Conservation (phyloP, 2,329 filamentous ascomycete genomes). For the Ophiostoma novo-ulmi region DNA sequence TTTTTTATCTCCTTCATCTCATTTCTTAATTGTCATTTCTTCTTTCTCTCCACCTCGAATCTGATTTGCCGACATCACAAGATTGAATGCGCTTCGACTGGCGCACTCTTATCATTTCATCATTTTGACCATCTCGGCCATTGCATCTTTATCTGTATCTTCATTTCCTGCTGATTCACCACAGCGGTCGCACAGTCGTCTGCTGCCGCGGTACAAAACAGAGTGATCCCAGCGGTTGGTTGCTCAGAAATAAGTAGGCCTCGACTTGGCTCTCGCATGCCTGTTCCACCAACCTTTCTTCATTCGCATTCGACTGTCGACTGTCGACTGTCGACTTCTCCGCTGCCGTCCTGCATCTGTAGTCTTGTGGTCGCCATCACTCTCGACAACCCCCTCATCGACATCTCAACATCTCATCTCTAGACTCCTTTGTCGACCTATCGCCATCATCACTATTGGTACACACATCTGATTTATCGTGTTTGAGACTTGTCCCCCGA, state of each 20-base stretch:
- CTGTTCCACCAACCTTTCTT: background rate
- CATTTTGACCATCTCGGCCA: background rate
- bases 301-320: background rate
- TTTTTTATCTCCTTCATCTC: background rate
- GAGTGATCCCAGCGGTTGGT: background rate
- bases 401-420: background rate
- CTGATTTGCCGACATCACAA: background rate
- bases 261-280: conserved; percentile 1
- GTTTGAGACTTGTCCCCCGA: background rate
- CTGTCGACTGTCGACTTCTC: too few species aligned
- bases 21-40: too few species aligned
- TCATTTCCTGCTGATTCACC: background rate
- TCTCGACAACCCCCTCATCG: background rate
- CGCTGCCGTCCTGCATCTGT: too few species aligned
- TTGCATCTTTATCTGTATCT: background rate
- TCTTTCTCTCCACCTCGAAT: background rate
- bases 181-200: background rate
- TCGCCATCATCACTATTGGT: background rate
- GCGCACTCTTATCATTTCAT: background rate
- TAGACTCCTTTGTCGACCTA: background rate
- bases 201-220: background rate
- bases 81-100: background rate
- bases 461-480: background rate
- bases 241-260: background rate
- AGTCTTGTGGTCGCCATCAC: background rate